Base-by-base conservation (phyloP, 108 stramenopile species). In the Epipyxis sp. region DNA sequence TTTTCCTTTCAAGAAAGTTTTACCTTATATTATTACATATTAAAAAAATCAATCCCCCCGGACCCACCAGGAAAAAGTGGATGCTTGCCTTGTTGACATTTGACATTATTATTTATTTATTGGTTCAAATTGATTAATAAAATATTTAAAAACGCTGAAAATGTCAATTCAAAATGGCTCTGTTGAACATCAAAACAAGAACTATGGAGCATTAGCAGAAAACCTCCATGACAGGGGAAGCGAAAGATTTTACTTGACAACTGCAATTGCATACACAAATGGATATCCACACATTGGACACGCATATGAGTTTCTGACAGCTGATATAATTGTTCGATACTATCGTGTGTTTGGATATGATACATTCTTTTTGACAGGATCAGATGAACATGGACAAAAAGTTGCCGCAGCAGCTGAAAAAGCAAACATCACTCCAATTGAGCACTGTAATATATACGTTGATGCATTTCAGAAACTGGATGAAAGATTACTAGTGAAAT, bases 221-320 rank as follows among this genome's bases (percentile, higher is more conserved):
- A 65, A 65, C 34, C 61, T 65, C 6, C 34, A 3, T 25, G 61
- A 3, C 34, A 32, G 61, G 30, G 34, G 6, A 32, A 6, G 30
- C 25, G 61, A 35, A 32, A 65, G 34, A 32, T 74, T 30, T 37
- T 74, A 80, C 1, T 20, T 98, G 61, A 95, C 98, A 45, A 97
- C 98, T 1, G 95, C 98, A 20, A 98, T 98, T 76, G 97, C 95
- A 81, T 98, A 98, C 83, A 95, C 97, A 50, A 98, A 97, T 81
- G 97, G 94, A 80, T 91, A 93, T 82, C 98, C 96, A 30, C 98
- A 98, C 87, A 94, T 99, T 59, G 98, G 98, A 45, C 98, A 99
- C 86, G 96, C 96, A 27, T 99, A 97, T 92, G 97, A 96, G 30
- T 91, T 91, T 13, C 62, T 93, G 32, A 94, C 95, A 44, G 94